Conservation (phyloP, 164 flowering plant genomes). For the grape (Vitis vinifera) region DNA sequence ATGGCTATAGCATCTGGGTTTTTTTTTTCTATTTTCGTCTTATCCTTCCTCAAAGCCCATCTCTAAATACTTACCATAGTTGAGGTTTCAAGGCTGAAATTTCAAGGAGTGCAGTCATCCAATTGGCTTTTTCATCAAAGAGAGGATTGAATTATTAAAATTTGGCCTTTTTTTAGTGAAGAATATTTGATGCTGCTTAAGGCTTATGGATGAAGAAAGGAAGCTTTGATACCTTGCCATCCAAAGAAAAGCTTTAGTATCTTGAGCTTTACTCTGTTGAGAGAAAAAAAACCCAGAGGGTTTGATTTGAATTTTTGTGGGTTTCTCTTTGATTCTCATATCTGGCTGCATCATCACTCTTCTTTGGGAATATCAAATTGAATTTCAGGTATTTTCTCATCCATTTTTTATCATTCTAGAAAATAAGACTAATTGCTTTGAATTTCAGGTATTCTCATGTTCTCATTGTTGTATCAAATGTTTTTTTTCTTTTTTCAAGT, state of each 20-base stretch:
- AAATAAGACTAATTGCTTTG: not conserved
- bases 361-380: slow-evolving; percentile 2
- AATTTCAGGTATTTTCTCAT: slow-evolving; percentile 17
- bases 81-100: not conserved
- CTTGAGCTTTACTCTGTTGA: slow-evolving; percentile 23
- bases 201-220: slow-evolving; percentile 15
- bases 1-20: not conserved
- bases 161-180: slow-evolving; percentile 1
- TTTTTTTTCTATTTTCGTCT: not conserved
- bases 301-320: slow-evolving; percentile 7
- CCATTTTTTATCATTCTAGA: not conserved
- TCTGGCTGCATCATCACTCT: slow-evolving; percentile 6
- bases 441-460: too few relatives aligned
- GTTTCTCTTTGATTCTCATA: not conserved
- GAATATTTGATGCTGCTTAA: slow-evolving; percentile 3
- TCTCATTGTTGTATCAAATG: too few relatives aligned
- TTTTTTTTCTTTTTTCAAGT: too few relatives aligned
- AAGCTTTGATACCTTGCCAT: slow-evolving; percentile 30
- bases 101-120: not conserved
- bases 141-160: not conserved
- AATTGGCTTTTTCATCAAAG: slow-evolving; percentile 5
- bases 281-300: slow-evolving; percentile 5
- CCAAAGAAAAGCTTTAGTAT: slow-evolving; percentile 18
- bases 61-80: too few relatives aligned
- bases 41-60: too few relatives aligned